A percentile compares a stretch with the other conserved stretches of the same genome.
Evolutionary conservation across 495 filamentous ascomycete species (phyloP).

Genomic region (Aspergillus panamensis): DNA sequence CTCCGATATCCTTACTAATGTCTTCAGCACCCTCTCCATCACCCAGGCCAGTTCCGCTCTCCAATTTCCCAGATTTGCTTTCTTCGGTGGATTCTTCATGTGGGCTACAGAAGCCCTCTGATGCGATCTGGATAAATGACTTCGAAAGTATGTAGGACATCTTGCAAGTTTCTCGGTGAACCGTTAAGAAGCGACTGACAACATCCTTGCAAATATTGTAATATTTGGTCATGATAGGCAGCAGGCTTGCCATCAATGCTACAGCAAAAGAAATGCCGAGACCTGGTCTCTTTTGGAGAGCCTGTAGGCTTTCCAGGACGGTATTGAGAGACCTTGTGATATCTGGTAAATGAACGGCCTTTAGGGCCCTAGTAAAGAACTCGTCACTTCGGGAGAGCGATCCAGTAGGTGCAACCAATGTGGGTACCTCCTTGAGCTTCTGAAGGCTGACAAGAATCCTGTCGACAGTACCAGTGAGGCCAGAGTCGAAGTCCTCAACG

Average conservation of each 20-base stretch:
- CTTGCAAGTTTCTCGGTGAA: conserved; percentile 68
- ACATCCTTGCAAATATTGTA: conserved; percentile 52
- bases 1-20: conserved; percentile 92
- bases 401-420: conserved; percentile 54
- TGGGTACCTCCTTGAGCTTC: conserved; percentile 58
- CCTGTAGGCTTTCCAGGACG: conserved; percentile 47
- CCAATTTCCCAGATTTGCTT: conserved; percentile 68
- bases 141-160: conserved; percentile 70
- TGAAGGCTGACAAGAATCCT: conserved; percentile 72
- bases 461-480: conserved; percentile 57
- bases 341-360: conserved; percentile 53
- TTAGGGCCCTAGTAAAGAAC: conserved; percentile 52
- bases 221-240: conserved; percentile 76
- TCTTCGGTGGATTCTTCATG: conserved; percentile 67
- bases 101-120: conserved; percentile 88
- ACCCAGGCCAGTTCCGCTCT: conserved; percentile 93
- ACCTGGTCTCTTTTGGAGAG: conserved; percentile 43
- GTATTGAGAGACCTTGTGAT: conserved; percentile 51
- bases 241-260: conserved; percentile 61
- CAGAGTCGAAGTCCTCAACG: conserved; percentile 48
- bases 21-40: conserved; percentile 93
- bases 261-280: conserved; percentile 44
- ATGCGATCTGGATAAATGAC: conserved; percentile 68
- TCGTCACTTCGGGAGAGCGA: conserved; percentile 62
- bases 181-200: conserved; percentile 47